Evolutionary conservation across 2,329 filamentous ascomycete species (phyloP).

Genomic region (Tolypocladium capitatum): DNA sequence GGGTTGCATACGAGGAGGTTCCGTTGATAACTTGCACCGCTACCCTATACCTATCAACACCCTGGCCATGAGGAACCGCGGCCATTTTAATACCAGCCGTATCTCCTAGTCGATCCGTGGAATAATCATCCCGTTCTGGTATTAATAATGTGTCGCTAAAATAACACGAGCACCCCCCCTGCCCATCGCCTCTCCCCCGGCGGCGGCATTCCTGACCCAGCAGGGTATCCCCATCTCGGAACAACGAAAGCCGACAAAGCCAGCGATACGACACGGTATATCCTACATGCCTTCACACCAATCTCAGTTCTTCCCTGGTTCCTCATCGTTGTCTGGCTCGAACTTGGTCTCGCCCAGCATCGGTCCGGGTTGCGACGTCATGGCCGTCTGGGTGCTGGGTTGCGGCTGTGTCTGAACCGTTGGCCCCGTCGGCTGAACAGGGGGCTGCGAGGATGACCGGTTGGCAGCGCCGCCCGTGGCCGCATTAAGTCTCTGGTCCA

Average conservation of each 20-base stretch:
- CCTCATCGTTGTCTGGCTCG: slow-evolving; percentile 45
- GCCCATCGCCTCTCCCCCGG: neutral
- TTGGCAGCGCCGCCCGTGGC: slow-evolving; percentile 43
- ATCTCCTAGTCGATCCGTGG: too few relatives aligned
- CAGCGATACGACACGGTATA: neutral
- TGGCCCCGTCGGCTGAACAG: slow-evolving; percentile 33
- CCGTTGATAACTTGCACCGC: too few relatives aligned
- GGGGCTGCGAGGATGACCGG: slow-evolving; percentile 17
- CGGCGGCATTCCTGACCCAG: neutral
- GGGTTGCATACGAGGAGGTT: neutral
- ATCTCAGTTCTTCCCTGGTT: slow-evolving; percentile 15
- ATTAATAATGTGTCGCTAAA: neutral
- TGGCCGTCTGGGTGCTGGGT: slow-evolving; percentile 41
- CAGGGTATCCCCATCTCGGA: neutral
- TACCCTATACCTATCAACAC: neutral
- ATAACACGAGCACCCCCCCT: neutral
- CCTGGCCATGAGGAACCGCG: neutral
- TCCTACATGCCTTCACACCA: neutral
- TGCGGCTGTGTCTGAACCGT: slow-evolving; percentile 44
- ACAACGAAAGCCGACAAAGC: neutral
- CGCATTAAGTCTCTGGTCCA: slow-evolving; percentile 86
- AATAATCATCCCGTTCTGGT: neutral
- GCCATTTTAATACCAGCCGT: neutral
- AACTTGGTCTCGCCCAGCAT: slow-evolving; percentile 60
- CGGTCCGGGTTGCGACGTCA: slow-evolving; percentile 38